phyloP scores from a whole-genome alignment of 306 rosid species.

The Vigna unguiculata region DNA sequence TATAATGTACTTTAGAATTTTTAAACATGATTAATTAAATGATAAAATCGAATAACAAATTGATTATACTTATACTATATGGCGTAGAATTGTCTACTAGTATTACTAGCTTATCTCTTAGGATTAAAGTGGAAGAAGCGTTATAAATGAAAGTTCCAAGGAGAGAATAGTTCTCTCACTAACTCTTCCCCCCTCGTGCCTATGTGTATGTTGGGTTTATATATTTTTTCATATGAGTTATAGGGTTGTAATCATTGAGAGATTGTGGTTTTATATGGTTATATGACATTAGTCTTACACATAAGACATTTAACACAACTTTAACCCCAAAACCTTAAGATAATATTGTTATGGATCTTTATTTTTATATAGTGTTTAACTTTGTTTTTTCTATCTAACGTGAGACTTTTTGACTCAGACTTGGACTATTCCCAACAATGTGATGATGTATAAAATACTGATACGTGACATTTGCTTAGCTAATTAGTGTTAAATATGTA shows the following conservation, averaged over 20 bases:
- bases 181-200: neutral
- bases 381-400: too few relatives aligned
- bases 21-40: neutral
- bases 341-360: too few relatives aligned
- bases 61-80: neutral
- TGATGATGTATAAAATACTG: neutral
- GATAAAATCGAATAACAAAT: slow-evolving; percentile 6
- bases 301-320: too few relatives aligned
- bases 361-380: too few relatives aligned
- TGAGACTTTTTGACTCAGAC: too few relatives aligned
- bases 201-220: too few relatives aligned
- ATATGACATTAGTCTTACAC: too few relatives aligned
- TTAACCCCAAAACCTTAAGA: too few relatives aligned
- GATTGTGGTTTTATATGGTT: too few relatives aligned
- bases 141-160: slow-evolving; percentile 26
- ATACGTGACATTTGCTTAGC: neutral
- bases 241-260: too few relatives aligned
- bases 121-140: slow-evolving; percentile 23
- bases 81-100: slow-evolving; percentile 19
- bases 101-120: slow-evolving; percentile 22
- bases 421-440: too few relatives aligned
- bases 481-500: neutral
- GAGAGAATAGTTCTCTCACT: neutral
- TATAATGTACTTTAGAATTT: neutral
- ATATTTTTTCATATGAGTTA: too few relatives aligned